Percentiles rank a stretch among this genome's conserved stretches.
Conservation (phyloP, 176 grass and related monocot genomes). For the Avena atlantica region DNA sequence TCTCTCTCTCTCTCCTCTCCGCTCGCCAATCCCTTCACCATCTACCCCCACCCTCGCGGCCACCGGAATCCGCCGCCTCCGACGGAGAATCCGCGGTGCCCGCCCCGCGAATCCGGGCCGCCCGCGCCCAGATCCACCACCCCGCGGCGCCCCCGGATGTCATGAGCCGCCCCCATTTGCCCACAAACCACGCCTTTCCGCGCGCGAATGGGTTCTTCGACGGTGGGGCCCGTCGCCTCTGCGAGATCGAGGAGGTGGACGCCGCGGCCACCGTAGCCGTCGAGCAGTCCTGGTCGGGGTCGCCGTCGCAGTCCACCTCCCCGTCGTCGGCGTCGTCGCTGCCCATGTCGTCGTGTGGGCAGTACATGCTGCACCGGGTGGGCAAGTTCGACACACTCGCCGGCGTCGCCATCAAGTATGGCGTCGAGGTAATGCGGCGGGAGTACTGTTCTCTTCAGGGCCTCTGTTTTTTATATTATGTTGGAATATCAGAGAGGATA, state of each 20-base stretch:
- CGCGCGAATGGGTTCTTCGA: constrained; percentile 63
- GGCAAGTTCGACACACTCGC: constrained; percentile 94
- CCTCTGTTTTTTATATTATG: constrained; percentile 34
- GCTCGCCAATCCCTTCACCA: constrained; percentile 26
- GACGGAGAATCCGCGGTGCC: constrained; percentile 17
- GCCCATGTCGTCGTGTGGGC: constrained; percentile 60
- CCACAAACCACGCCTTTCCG: constrained; percentile 48
- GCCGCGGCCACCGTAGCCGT: constrained; percentile 43
- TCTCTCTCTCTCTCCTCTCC: not conserved
- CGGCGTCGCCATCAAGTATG: constrained; percentile 95
- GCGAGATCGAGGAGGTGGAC: constrained; percentile 70
- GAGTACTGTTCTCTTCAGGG: constrained; percentile 6
- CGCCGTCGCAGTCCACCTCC: constrained; percentile 41
- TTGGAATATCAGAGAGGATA: constrained; percentile 34
- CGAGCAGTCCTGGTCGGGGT: constrained; percentile 40
- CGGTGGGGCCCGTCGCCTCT: constrained; percentile 30
- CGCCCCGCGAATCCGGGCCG: constrained; percentile 34
- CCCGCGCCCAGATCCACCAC: constrained; percentile 44
- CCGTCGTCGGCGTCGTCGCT: constrained; percentile 45
- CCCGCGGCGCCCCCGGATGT: constrained; percentile 57
- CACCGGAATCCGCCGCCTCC: not conserved
- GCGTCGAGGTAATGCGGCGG: constrained; percentile 83
- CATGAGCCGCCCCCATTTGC: constrained; percentile 67
- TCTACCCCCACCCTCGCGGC: not conserved
- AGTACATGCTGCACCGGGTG: constrained; percentile 85